Evolutionary conservation across 2,329 filamentous ascomycete genomes (phyloP).

Genomic region (Fusarium sp.): DNA sequence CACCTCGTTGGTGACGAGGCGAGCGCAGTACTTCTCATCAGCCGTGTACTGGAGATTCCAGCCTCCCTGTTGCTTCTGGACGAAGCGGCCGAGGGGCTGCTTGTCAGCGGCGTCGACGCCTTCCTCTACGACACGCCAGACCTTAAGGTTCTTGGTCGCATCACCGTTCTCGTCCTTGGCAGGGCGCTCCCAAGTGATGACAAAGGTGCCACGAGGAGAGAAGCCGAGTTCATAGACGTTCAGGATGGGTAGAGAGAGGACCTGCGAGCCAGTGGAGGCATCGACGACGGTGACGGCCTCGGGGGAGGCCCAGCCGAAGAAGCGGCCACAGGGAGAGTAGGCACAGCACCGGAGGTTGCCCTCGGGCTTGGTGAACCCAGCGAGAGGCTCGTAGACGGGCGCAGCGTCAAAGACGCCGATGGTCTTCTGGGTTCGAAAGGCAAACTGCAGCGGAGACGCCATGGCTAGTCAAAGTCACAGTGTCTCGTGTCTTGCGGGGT

Average conservation of each 20-base stretch:
- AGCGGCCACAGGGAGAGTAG: conserved; percentile 96
- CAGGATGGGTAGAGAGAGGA: conserved; percentile 79
- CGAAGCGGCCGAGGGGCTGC: conserved; percentile 85
- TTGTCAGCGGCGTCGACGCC: conserved; percentile 70
- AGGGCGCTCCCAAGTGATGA: conserved; percentile 97
- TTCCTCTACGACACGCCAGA: conserved; percentile 88
- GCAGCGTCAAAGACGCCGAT: conserved; percentile 94
- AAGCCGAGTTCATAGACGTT: conserved; percentile 96
- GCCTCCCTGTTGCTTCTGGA: conserved; percentile 93
- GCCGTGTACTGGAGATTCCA: conserved; percentile 98
- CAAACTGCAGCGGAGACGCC: conserved; percentile 93
- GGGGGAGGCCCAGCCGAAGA: conserved; percentile 93
- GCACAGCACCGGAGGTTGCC: conserved; percentile 94
- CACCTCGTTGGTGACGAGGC: conserved; percentile 94
- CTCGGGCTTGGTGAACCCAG: conserved; percentile 88
- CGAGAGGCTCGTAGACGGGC: conserved; percentile 85
- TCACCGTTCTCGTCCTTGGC: conserved; percentile 93
- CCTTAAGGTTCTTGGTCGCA: conserved; percentile 94
- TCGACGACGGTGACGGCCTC: conserved; percentile 90
- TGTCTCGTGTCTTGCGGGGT: conserved; percentile 45
- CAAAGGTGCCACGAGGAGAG: conserved; percentile 89
- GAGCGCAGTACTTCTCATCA: conserved; percentile 93
- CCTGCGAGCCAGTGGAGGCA: conserved; percentile 76
- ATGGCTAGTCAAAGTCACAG: conserved; percentile 95
- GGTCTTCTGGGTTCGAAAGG: conserved; percentile 95